Conservation (phyloP, 345 rosid genomes). For the Trapa bicornis region DNA sequence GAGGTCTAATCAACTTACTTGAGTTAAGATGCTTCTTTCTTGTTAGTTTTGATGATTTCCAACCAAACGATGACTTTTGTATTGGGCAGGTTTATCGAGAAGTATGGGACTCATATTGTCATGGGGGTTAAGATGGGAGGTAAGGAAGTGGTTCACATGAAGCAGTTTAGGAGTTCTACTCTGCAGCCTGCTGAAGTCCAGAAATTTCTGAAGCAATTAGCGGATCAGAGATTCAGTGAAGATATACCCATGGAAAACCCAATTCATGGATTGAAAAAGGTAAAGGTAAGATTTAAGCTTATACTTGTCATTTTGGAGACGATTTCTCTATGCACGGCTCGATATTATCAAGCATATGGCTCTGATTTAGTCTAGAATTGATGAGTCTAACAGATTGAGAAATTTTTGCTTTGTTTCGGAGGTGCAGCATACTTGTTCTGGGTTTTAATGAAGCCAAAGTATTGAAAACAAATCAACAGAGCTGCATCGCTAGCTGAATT, state of each 20-base stretch:
- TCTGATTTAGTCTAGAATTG: too few species aligned
- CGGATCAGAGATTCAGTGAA: slow-evolving; percentile 50
- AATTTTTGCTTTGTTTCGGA: too few species aligned
- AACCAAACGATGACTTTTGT: slow-evolving; percentile 13
- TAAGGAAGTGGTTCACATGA: slow-evolving; percentile 59
- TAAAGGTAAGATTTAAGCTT: slow-evolving; percentile 23
- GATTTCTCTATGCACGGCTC: too few species aligned
- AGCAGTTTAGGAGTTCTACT: slow-evolving; percentile 57
- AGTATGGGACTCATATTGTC: slow-evolving; percentile 37
- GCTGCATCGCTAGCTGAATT: not conserved
- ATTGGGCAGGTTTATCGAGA: slow-evolving; percentile 27
- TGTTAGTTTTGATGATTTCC: slow-evolving; percentile 3
- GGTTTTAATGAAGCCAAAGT: not conserved
- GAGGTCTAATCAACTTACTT: not conserved
- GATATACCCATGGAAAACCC: slow-evolving; percentile 10
- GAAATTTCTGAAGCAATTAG: slow-evolving; percentile 47
- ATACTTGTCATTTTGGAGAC: too few species aligned
- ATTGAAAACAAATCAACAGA: not conserved
- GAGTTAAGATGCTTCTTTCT: not conserved
- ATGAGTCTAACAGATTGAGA: too few species aligned
- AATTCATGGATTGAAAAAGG: slow-evolving; percentile 19
- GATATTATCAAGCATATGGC: too few species aligned
- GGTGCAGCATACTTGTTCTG: too few species aligned
- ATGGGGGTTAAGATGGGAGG: slow-evolving; percentile 61
- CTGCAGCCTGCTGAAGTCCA: slow-evolving; percentile 47